Base-by-base conservation (phyloP, 768 basidiomycete species). In the Nevesoporus exiguus region DNA sequence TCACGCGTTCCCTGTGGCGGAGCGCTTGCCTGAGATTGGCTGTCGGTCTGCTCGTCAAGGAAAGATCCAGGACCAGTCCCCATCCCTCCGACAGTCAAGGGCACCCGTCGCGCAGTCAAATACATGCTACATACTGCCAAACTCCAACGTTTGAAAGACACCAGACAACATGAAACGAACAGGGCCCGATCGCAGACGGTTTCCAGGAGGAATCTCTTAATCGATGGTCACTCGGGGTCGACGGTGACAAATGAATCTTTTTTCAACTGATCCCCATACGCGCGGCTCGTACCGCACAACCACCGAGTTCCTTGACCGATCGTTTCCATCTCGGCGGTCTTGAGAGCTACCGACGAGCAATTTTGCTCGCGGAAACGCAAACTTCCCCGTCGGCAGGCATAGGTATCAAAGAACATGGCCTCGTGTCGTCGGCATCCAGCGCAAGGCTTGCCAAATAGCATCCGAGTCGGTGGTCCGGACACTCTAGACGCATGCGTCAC, bases 1-100 rank as follows among this genome's bases (percentile, higher is more conserved):
- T 60, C 50, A 61, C 42, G 0, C 0, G 4, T 24, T 61, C 59
- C 59, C 58, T 50, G 58, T 60, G 43, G 37, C 50, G 11, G 25
- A 43, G 29, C 17, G 19, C 27, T 46, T 17, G 52, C 52, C 48
- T 19, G 19, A 60, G 59, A 60, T 60, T 56, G 9, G 49, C 52
- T 47, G 15, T 60, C 14, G 2, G n/a, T n/a, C 41, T 50, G 3
- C 59, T n/a, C 11, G 46, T 24, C 57, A 36, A 36, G 7, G 3
- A 19, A 11, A 34, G 58, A 59, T 59, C 57, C 40, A 51, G 24
- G 25, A 11, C 1, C 17, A 17, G 29, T n/a, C 25, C 27, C 17
- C n/a, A 19, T 29, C 19, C 10, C 29, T 29, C 8, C 8, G 8
- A 29, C 27, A 4, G 8, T 29, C 27, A 29, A 29, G 27, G 27